Evolutionary conservation across 257 asterid genomes (phyloP).

Genomic region (Solanum clarkiae): DNA sequence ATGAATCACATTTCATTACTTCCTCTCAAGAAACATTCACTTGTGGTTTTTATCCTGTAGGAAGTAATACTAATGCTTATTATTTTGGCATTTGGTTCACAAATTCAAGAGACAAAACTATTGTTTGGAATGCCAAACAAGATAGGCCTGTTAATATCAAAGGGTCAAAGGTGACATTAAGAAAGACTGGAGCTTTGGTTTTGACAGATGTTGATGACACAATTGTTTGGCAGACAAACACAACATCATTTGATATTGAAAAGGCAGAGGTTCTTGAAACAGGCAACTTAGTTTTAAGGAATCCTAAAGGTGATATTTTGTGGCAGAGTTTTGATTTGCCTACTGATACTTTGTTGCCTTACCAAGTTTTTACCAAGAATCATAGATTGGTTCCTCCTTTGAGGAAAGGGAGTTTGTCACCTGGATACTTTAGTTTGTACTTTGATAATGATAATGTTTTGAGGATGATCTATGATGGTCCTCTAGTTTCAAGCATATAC

Average conservation of each 20-base stretch:
- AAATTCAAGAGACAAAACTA: constrained; percentile 41
- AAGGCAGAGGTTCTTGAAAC: constrained; percentile 35
- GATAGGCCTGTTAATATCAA: constrained; percentile 42
- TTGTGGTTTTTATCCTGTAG: constrained; percentile 40
- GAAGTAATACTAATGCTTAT: constrained; percentile 38
- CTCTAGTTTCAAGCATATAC: constrained; percentile 37
- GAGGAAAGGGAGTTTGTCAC: constrained; percentile 23
- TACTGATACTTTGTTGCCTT: constrained; percentile 51
- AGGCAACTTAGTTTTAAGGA: constrained; percentile 44
- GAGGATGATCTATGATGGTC: constrained; percentile 47
- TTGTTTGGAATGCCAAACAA: constrained; percentile 57
- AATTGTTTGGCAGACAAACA: constrained; percentile 18
- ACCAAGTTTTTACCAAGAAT: constrained; percentile 42
- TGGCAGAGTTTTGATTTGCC: constrained; percentile 73
- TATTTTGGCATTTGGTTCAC: constrained; percentile 68
- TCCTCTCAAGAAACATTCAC: constrained; percentile 46
- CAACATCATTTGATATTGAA: not conserved
- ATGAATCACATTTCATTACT: constrained; percentile 21
- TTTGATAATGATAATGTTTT: constrained; percentile 54
- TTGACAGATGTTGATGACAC: constrained; percentile 20
- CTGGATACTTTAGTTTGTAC: constrained; percentile 43
- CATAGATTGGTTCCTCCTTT: constrained; percentile 32
- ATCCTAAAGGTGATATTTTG: constrained; percentile 15
- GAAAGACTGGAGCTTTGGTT: constrained; percentile 14
- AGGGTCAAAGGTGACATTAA: constrained; percentile 19